Evolutionary conservation across 768 basidiomycete genomes (phyloP).

Genomic region (Hericium alpestre): DNA sequence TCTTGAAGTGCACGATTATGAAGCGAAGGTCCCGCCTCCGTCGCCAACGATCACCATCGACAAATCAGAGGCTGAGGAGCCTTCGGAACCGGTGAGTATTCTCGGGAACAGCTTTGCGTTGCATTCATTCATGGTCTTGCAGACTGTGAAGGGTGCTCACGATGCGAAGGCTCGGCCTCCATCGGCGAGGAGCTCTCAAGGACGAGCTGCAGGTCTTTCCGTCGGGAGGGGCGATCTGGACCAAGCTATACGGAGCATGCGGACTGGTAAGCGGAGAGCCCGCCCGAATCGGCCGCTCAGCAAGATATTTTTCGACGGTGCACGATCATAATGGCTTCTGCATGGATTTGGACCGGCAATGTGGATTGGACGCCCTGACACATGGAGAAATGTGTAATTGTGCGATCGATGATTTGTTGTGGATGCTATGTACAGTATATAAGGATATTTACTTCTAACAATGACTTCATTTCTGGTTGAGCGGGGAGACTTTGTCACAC

Average conservation of each 20-base stretch:
- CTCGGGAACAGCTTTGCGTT: neutral
- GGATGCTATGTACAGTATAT: too few species aligned
- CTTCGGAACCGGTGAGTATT: constrained; percentile 6
- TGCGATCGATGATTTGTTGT: too few species aligned
- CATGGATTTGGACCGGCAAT: too few species aligned
- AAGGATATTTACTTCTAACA: too few species aligned
- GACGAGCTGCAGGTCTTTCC: constrained; percentile 37
- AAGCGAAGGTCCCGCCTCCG: constrained; percentile 13
- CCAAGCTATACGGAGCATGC: constrained; percentile 73
- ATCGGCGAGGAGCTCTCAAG: constrained; percentile 28
- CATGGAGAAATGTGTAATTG: too few species aligned
- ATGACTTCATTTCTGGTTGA: constrained; percentile 29
- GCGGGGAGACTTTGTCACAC: constrained; percentile 51
- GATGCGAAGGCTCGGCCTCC: constrained; percentile 20
- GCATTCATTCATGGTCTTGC: neutral
- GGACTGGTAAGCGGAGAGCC: constrained; percentile 47
- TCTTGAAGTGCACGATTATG: constrained; percentile 49
- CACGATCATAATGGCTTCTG: constrained; percentile 9
- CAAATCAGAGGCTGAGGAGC: constrained; percentile 4
- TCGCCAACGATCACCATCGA: constrained; percentile 4
- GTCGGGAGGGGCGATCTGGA: constrained; percentile 75
- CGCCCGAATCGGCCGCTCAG: constrained; percentile 45
- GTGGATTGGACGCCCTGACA: too few species aligned
- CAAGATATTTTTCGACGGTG: constrained; percentile 74
- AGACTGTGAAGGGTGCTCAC: constrained; percentile 33